phyloP scores from a whole-genome alignment of 441 rosid genomes.

The Brassica hybrid region DNA sequence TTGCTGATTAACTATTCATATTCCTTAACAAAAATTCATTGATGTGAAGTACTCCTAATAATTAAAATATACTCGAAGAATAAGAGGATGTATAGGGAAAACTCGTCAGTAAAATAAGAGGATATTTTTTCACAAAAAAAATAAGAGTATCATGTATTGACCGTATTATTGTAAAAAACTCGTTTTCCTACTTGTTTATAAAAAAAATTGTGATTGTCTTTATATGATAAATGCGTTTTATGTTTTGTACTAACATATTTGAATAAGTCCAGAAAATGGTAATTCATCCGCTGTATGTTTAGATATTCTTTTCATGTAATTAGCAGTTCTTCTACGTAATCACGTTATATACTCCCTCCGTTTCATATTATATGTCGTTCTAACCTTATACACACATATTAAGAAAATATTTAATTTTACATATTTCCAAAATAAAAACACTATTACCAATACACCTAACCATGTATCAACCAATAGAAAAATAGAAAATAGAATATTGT shows the following conservation, averaged over 20 bases:
- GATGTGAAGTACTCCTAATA: neutral
- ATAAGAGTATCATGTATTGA: conserved; percentile 14
- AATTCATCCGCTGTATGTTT: neutral
- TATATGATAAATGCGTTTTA: neutral
- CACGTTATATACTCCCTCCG: neutral
- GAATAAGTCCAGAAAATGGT: neutral
- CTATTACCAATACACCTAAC: too few relatives aligned
- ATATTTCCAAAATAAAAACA: too few relatives aligned
- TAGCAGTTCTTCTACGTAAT: neutral
- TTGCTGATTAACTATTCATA: conserved; percentile 19
- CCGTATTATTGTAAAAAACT: conserved; percentile 1
- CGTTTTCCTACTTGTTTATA: conserved; percentile 4
- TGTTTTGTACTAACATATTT: neutral
- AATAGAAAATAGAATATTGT: too few relatives aligned
- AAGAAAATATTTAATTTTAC: too few relatives aligned
- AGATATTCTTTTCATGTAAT: neutral
- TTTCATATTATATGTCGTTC: too few relatives aligned
- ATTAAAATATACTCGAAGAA: conserved; percentile 14
- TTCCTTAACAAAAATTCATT: neutral
- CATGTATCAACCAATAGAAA: too few relatives aligned
- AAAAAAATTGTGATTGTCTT: neutral
- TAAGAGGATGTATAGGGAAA: conserved; percentile 12
- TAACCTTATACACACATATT: too few relatives aligned
- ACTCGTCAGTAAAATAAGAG: neutral
- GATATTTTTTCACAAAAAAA: too few relatives aligned